Conservation (phyloP, 768 basidiomycete species). For the Dentipellis fragilis region DNA sequence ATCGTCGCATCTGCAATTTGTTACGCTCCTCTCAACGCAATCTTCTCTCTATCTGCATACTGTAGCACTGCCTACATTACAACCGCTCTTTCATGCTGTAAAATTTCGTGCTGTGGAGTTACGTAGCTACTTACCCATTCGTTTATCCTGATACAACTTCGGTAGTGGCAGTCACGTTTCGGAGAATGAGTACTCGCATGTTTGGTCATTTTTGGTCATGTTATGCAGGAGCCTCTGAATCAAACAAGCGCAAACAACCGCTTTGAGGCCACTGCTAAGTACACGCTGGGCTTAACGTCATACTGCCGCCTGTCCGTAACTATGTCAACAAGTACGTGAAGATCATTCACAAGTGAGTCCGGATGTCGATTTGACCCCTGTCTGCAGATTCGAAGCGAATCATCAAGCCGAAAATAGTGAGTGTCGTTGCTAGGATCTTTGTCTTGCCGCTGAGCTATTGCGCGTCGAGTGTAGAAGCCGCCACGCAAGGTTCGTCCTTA, state of each 20-base stretch:
- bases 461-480: conserved; percentile 27
- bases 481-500: conserved; percentile 32
- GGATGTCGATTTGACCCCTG: not conserved
- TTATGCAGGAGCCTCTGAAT: conserved; percentile 24
- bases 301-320: not conserved
- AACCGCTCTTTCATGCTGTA: no score
- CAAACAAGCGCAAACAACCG: conserved; percentile 24
- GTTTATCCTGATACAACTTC: not conserved
- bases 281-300: not conserved
- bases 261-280: not conserved
- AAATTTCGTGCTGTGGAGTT: no score
- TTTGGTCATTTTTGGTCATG: conserved; percentile 11
- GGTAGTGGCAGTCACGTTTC: not conserved
- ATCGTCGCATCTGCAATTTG: not conserved
- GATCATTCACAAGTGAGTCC: not conserved
- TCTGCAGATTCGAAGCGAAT: conserved; percentile 14
- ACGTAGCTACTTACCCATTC: no score
- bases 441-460: conserved; percentile 12
- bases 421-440: conserved; percentile 15
- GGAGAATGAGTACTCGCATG: not conserved
- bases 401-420: conserved; percentile 33
- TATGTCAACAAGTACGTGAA: conserved; percentile 23
- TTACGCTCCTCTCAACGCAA: not conserved
- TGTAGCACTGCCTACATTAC: not conserved
- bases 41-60: not conserved